phyloP scores from a whole-genome alignment of 2,329 filamentous ascomycete species.

The Hyphodiscus sp. region DNA sequence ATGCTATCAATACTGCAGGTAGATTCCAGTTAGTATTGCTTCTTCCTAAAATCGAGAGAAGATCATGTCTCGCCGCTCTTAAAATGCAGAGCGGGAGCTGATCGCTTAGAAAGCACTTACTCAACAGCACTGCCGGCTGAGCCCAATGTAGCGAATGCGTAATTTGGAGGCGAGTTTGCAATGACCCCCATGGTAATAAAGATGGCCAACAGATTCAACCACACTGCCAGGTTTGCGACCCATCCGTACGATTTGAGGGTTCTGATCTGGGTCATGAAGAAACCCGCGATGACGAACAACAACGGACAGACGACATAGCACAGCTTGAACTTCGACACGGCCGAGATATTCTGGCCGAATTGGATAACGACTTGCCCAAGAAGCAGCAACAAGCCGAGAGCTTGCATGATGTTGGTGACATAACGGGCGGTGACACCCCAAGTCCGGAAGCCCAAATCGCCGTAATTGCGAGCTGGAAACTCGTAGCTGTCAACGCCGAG shows the following conservation, averaged over 20 bases:
- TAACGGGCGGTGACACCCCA: conserved; percentile 17
- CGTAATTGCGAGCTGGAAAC: conserved; percentile 19
- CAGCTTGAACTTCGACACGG: conserved; percentile 15
- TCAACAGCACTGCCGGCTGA: conserved; percentile 12
- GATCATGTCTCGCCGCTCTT: too few relatives aligned
- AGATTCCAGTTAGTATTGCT: too few relatives aligned
- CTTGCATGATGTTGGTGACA: conserved; percentile 15
- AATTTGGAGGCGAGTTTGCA: conserved; percentile 26
- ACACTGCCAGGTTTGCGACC: conserved; percentile 26
- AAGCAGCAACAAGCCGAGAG: conserved; percentile 12
- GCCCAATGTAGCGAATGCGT: conserved; percentile 27
- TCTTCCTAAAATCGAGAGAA: too few relatives aligned
- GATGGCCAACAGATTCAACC: conserved; percentile 26
- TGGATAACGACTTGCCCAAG: conserved; percentile 19
- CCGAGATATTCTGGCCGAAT: conserved; percentile 16
- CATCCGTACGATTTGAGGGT: conserved; percentile 26
- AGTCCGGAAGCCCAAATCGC: conserved; percentile 19
- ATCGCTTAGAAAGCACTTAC: neutral
- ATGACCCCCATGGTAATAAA: conserved; percentile 30
- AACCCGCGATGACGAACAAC: conserved; percentile 24
- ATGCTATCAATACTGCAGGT: conserved; percentile 1
- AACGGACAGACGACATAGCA: conserved; percentile 24
- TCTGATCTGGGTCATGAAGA: conserved; percentile 26
- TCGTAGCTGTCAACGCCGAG: conserved; percentile 18
- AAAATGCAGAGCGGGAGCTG: too few relatives aligned